Base-by-base conservation (phyloP, 352 stramenopile genomes). In the Globisporangium radiosum region DNA sequence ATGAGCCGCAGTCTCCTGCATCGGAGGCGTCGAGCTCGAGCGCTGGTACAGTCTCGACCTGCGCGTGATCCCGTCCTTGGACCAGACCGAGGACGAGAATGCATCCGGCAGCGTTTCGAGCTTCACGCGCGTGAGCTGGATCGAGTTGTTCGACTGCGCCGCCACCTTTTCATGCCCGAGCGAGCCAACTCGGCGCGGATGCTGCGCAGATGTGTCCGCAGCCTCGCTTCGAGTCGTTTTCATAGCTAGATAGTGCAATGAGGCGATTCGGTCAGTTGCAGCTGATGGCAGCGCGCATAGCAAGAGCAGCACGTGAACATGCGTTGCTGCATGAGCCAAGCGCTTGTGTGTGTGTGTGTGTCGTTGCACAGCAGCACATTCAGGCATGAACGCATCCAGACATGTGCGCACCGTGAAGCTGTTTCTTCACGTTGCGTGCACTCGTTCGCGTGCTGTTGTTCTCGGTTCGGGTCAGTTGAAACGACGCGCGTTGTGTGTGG, bases 41-140 rank as follows among this genome's bases (percentile, higher is more conserved):
- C 73, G 68, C 50, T 78, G 71, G 56, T 84, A 88, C 17, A 90
- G 71, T 51, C 81, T 63, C 33, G 81, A 73, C 1, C 70, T 57
- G 49, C 73, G 74, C 17, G 71, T 60, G 25, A 90, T 69, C 13
- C 81, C 79, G 53, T 85, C 79, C 11, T 77, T 72, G 36, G 81
- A 82, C 81, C 81, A 92, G 25, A 88, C 56, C 36, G 64, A 61
- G 19, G 58, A 69, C 19, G 66, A 56, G n/a, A 78, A 65, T 42
- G 73, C 64, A 37, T 71, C 69, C 44, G 61, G 43, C 19, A 70
- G 54, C 47, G 67, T 70, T 64, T 83, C 73, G 52, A 85, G 68
- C 73, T 83, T 85, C 54, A 85, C 73, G 47, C 70, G 72, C 51
- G 78, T 67, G 52, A 72, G 62, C 62, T 85, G 73, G 7, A 83